Evolutionary conservation across 352 stramenopile genomes (phyloP), one percentile per base, ranked within the genome.

Genomic region (Elongisporangium undulatum): DNA sequence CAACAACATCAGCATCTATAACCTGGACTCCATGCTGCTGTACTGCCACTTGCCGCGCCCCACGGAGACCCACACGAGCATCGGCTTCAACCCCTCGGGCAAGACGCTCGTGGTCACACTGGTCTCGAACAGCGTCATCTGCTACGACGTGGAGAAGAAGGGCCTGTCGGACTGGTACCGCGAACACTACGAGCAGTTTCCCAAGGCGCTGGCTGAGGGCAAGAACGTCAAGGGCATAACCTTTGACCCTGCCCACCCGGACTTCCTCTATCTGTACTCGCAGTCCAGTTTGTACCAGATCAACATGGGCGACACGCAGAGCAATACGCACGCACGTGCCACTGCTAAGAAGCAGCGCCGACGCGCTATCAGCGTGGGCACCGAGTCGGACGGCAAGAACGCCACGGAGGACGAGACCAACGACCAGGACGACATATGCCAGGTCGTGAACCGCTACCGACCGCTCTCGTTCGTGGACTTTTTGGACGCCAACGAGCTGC

Each of bases 401-500:
- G 72, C 71, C 53, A 71, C 69, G n/a, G 82, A 91, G 56, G 79
- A 85, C 45, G 75, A 87, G 26, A 51, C 82, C 15, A 69, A 86
- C 55, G 71, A 89, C 34, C 72, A 87, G 7, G 73, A 86, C 38
- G 74, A 90, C 22, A 78, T 91, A 51, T 92, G 82, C 61, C 79
- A 74, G 38, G 80, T 93, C 48, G 80, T 94, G 63, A 89, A 90
- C 63, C 79, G 82, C 26, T 94, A 92, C 73, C 79, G 85, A 21
- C 85, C 85, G 56, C 71, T 94, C n/a, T 88, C 85, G 53, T 94
- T 92, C 64, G 80, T 90, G 41, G 82, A 92, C 59, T 94, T 93
- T 67, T 54, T 94, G 26, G 77, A 70, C 51, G 76, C 75, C 49
- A 83, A 81, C 57, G 85, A 94, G 69, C 69, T 94, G 59, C 62